Evolutionary conservation across 495 filamentous ascomycete genomes (phyloP).

Genomic region (Aspergillus saccharolyticus): DNA sequence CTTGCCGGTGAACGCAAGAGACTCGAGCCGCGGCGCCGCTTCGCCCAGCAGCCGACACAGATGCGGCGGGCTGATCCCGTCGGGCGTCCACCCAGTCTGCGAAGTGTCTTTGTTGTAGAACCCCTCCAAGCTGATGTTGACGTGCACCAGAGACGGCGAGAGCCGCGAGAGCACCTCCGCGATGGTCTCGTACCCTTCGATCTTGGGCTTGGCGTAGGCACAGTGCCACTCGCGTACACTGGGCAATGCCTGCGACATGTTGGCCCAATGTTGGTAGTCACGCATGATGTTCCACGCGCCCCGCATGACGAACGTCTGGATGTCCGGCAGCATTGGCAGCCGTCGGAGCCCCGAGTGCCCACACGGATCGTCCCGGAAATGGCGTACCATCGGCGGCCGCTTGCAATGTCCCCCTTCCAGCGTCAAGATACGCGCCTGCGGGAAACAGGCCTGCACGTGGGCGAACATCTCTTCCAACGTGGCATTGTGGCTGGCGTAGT

Average conservation of each 20-base stretch:
- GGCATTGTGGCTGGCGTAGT: slow-evolving; percentile 50
- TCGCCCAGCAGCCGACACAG: slow-evolving; percentile 57
- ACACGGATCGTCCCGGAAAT: slow-evolving; percentile 37
- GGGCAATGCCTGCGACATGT: slow-evolving; percentile 55
- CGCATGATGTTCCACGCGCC: slow-evolving; percentile 74
- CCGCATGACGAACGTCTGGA: slow-evolving; percentile 62
- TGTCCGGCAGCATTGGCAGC: slow-evolving; percentile 39
- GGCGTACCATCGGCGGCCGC: slow-evolving; percentile 59
- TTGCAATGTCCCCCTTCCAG: slow-evolving; percentile 71
- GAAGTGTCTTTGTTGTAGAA: slow-evolving; percentile 57
- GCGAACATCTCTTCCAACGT: slow-evolving; percentile 63
- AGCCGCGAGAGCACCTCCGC: slow-evolving; percentile 49
- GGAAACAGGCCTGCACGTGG: slow-evolving; percentile 52
- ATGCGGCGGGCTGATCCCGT: slow-evolving; percentile 22
- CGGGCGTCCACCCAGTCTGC: slow-evolving; percentile 19
- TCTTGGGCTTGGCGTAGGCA: slow-evolving; percentile 63
- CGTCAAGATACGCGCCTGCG: slow-evolving; percentile 59
- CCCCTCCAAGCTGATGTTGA: slow-evolving; percentile 64
- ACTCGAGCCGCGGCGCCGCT: slow-evolving; percentile 52
- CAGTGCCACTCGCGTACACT: slow-evolving; percentile 66
- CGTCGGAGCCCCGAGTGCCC: slow-evolving; percentile 24
- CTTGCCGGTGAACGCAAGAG: slow-evolving; percentile 62
- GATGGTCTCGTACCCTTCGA: slow-evolving; percentile 62
- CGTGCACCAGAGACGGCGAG: slow-evolving; percentile 49
- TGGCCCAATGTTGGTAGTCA: slow-evolving; percentile 56